Base-by-base conservation (phyloP, 306 rosid genomes). In the Fragaria nilgerrensis region DNA sequence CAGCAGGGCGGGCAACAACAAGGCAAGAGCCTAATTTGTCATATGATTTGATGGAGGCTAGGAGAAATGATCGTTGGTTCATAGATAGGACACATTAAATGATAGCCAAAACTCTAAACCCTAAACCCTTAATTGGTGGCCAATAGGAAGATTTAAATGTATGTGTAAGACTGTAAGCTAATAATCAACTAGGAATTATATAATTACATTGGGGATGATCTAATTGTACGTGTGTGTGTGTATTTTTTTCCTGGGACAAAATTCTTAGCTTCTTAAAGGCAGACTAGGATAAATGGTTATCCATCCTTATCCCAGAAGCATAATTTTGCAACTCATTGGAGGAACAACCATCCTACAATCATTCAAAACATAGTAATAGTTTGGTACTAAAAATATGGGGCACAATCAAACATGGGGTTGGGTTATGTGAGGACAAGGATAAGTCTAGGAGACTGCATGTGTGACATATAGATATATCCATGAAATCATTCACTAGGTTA, bases 311-410 rank as follows among this genome's bases (percentile, higher is more conserved):
- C 79, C 78, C 56, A 82, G 4, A 29, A 75, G 75, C 84, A 75
- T 74, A 59, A 81, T 77, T 64, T 3, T 79, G 87, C 77, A 64
- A 65, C 85, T 64, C 82, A 58, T n/a, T 13, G 77, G 74, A 81
- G 89, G 85, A 83, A 84, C 94, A 86, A 61, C 20, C 68, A 58
- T 68, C 86, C 88, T 78, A 59, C 32, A 85, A 81, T 77, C 67
- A 68, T 75, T 83, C 80, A 74, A 74, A 22, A 47, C 67, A 66
- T 52, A 53, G 75, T 61, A 70, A 85, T 67, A 65, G 66, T 43
- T 78, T 56, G 82, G 81, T 67, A 47, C 78, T 9, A 37, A 34
- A 81, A 70, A 83, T 79, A 23, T 64, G 47, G 68, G 80, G 79
- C 89, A 86, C 80, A 78, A 53, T 63, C 71, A 81, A 84, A 29